Conservation (phyloP, 192 early-diverging fungal species). For the Coemansia sp. region DNA sequence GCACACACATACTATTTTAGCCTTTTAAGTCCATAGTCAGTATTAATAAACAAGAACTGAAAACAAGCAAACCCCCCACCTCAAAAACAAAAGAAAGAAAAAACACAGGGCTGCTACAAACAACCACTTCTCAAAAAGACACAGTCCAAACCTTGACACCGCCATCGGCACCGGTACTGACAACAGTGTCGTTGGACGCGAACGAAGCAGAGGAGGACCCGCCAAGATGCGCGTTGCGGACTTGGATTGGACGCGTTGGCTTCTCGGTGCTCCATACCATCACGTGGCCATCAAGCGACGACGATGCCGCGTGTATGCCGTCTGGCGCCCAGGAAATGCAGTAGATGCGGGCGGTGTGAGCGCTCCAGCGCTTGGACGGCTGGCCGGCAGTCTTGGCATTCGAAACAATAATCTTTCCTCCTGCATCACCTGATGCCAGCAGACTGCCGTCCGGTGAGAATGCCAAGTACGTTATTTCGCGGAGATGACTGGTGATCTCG, state of each 20-base stretch:
- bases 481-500: constrained; percentile 46
- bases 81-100: too few relatives aligned
- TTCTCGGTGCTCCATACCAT: constrained; percentile 86
- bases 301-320: constrained; percentile 71
- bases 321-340: constrained; percentile 77
- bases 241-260: constrained; percentile 72
- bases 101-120: too few relatives aligned
- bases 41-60: too few relatives aligned
- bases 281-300: constrained; percentile 85
- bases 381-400: constrained; percentile 57
- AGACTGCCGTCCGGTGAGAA: constrained; percentile 73
- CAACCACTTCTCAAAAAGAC: not conserved
- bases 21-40: too few relatives aligned
- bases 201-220: constrained; percentile 74
- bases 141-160: constrained; percentile 70
- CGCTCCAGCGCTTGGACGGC: constrained; percentile 76
- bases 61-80: too few relatives aligned
- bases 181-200: constrained; percentile 65
- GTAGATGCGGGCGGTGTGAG: constrained; percentile 86
- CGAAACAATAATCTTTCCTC: constrained; percentile 78
- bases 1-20: constrained; percentile 56
- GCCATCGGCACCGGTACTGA: constrained; percentile 79
- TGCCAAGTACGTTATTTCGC: constrained; percentile 76
- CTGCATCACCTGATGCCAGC: constrained; percentile 79
- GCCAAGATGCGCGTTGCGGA: constrained; percentile 82